phyloP scores from a whole-genome alignment of 352 stramenopile species.

The Globisporangium iwayamae region DNA sequence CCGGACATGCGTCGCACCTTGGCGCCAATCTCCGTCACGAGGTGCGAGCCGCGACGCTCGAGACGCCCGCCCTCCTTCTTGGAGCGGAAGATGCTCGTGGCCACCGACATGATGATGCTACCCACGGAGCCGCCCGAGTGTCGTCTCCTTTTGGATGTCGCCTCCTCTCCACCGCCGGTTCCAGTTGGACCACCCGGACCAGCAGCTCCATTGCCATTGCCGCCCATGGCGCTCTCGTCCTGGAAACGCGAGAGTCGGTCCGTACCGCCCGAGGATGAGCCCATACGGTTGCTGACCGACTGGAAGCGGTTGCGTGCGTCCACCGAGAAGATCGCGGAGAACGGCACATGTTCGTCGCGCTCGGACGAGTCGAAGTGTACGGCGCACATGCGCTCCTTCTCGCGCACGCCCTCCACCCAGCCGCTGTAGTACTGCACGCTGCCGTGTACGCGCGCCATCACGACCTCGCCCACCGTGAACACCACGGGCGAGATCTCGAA shows the following conservation, averaged over 20 bases:
- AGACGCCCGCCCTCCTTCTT: slow-evolving; percentile 28
- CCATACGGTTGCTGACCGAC: slow-evolving; percentile 29
- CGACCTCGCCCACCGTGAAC: slow-evolving; percentile 53
- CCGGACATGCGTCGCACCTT: slow-evolving; percentile 9
- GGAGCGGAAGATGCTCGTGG: slow-evolving; percentile 41
- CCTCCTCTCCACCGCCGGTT: neutral
- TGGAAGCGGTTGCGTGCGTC: slow-evolving; percentile 45
- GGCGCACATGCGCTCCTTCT: slow-evolving; percentile 56
- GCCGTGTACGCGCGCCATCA: slow-evolving; percentile 58
- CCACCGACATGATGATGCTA: slow-evolving; percentile 62
- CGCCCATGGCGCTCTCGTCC: slow-evolving; percentile 12
- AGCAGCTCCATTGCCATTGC: slow-evolving; percentile 4
- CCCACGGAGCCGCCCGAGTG: slow-evolving; percentile 53
- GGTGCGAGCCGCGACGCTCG: slow-evolving; percentile 35
- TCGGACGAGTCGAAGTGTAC: slow-evolving; percentile 74
- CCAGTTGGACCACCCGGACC: neutral
- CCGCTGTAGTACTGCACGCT: slow-evolving; percentile 60
- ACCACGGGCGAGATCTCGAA: slow-evolving; percentile 57
- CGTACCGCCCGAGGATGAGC: slow-evolving; percentile 37
- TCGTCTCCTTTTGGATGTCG: slow-evolving; percentile 15
- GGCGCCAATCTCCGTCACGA: slow-evolving; percentile 40
- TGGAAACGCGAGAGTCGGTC: slow-evolving; percentile 12
- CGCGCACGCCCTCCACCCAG: slow-evolving; percentile 45
- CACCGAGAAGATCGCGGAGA: slow-evolving; percentile 67
- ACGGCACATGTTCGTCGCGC: slow-evolving; percentile 53